Evolutionary conservation across 192 early-diverging fungal genomes (phyloP), one percentile per base, ranked within the genome.

Genomic region (Backusella australiensis): DNA sequence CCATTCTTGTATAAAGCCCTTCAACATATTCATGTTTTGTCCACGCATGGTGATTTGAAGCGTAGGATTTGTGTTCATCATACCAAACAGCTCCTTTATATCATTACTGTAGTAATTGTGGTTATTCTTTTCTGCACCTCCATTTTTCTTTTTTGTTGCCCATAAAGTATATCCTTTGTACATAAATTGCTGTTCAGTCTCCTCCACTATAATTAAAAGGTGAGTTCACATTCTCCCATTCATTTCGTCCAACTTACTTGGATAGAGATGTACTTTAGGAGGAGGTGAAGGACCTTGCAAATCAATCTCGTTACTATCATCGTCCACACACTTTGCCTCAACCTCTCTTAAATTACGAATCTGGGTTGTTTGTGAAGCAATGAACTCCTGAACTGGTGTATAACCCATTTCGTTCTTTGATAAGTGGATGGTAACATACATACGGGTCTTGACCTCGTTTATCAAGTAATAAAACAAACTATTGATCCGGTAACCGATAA

Each of bases 1-100:
- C 78, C 78, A 80, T 52, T 80, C 78, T 56, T 80, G 73, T 23
- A 80, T 38, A 29, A 73, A 77, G 2, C 29, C 14, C 19, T 69
- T 49, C 7, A 77, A 34, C 6, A 71, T 39, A 11, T 65, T 38
- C 12, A 71, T 77, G 1, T 72, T 23, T 7, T 34, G 69, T 17
- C 44, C 49, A 29, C 23, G 26, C 76, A 77, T 77, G 23, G 67
- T 77, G 34, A 63, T 71, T 39, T 44, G 8, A 9, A 77, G 6
- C 32, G 32, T 38, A 17, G 59, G 53, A 29, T 71, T 49, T 11
- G 29, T 17, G 23, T 70, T 76, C 75, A 59, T 69, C 53, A 29
- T 71, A 29, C 35, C 36, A 35, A 38, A 71, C 15, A 38, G 44
- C 11, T 29, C 68, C 32, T 35, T 71, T 34, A 39, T 23, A 42